Percentiles rank a stretch among this genome's conserved stretches.
Conservation (phyloP, 1,284 basidiomycete genomes). For the Ustilago nuda region DNA sequence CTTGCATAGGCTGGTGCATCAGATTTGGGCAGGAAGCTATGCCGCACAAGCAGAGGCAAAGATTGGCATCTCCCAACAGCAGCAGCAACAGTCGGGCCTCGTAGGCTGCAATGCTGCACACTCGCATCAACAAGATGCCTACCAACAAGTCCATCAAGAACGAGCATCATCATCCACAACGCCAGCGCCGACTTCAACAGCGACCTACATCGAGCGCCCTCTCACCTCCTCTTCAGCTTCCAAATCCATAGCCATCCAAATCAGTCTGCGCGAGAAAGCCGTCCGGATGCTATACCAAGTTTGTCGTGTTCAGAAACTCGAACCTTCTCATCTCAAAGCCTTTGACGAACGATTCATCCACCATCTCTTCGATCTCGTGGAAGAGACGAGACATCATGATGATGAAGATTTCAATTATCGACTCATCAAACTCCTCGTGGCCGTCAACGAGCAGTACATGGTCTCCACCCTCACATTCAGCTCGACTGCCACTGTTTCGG, state of each 20-base stretch:
- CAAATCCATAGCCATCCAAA: conserved; percentile 47
- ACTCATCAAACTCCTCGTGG: conserved; percentile 68
- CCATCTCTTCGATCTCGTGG: conserved; percentile 90
- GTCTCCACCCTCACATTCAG: conserved; percentile 73
- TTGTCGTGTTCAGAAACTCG: conserved; percentile 62
- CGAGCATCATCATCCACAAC: background rate
- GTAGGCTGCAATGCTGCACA: conserved; percentile 21
- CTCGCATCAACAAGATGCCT: conserved; percentile 20
- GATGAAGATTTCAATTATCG: conserved; percentile 75
- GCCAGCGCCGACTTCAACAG: background rate
- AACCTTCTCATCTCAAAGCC: conserved; percentile 45
- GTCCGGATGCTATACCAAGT: conserved; percentile 60
- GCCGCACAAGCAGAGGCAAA: conserved; percentile 60
- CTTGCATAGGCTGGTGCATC: conserved; percentile 63
- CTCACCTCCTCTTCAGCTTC: conserved; percentile 34
- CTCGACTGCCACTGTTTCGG: conserved; percentile 11
- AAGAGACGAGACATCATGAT: conserved; percentile 85
- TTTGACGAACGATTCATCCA: conserved; percentile 86
- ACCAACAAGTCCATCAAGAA: background rate
- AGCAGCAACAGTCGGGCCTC: conserved; percentile 1
- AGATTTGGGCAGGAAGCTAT: conserved; percentile 68
- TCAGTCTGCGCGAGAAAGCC: conserved; percentile 70
- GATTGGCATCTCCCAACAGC: conserved; percentile 40
- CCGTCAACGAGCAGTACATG: conserved; percentile 99
- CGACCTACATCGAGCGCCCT: conserved; percentile 3